These are phyloP conservation scores for Pascua sp. DNA, from an alignment of 1,284 basidiomycete genomes.

Conservation along the genomic window DNA sequence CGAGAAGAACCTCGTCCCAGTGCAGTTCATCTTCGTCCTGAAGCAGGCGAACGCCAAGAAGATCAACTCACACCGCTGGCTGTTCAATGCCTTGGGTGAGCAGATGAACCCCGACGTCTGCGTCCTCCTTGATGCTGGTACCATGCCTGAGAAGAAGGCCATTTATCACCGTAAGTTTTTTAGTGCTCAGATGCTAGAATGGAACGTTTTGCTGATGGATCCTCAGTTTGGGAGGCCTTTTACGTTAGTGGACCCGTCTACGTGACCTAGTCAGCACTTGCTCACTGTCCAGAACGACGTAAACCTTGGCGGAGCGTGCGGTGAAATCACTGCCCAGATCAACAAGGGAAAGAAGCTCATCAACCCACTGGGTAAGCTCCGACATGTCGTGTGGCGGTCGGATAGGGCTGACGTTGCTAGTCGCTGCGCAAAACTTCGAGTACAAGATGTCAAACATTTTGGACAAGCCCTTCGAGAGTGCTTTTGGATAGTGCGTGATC, in stretches of 20 bases:
- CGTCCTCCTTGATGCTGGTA: constrained; percentile 88
- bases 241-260: constrained; percentile 39
- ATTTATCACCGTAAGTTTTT: constrained; percentile 69
- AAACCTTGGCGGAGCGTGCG: constrained; percentile 75
- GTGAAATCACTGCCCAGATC: constrained; percentile 94
- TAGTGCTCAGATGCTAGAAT: too few relatives aligned
- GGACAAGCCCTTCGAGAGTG: constrained; percentile 82
- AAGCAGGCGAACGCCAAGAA: constrained; percentile 98
- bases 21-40: constrained; percentile 90
- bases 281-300: constrained; percentile 45
- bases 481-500: constrained; percentile 75
- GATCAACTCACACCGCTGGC: constrained; percentile 87
- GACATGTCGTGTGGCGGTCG: too few relatives aligned
- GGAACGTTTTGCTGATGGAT: neutral
- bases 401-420: constrained; percentile 46
- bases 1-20: constrained; percentile 76
- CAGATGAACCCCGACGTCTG: constrained; percentile 85
- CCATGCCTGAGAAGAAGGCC: constrained; percentile 92
- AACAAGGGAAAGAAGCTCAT: constrained; percentile 84
- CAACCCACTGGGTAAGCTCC: constrained; percentile 59
- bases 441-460: constrained; percentile 96
- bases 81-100: constrained; percentile 91
- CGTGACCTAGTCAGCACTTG: too few relatives aligned
- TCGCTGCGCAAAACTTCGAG: constrained; percentile 96
- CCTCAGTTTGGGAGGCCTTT: constrained; percentile 75